These are phyloP conservation scores for Aspergillus carbonarius DNA, from an alignment of 2,329 filamentous ascomycete species.

Conservation along the genomic window DNA sequence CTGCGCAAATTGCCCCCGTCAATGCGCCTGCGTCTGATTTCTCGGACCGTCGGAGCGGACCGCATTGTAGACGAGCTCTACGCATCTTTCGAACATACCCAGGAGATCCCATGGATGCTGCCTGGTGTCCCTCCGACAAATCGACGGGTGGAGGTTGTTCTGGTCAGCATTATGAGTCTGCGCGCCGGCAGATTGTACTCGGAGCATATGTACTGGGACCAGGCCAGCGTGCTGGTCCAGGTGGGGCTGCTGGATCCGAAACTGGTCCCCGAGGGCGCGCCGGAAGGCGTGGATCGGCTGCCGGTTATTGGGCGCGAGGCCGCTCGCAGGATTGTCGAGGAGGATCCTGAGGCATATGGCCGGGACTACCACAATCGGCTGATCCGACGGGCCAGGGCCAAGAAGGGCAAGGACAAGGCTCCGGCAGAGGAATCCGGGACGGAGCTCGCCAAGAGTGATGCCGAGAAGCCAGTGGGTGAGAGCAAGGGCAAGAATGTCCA, in stretches of 20 bases:
- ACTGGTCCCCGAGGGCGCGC: constrained; percentile 49
- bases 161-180: constrained; percentile 58
- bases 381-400: constrained; percentile 27
- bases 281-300: constrained; percentile 39
- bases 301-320: constrained; percentile 43
- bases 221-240: constrained; percentile 60
- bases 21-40: constrained; percentile 55
- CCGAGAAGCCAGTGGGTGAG: constrained; percentile 13
- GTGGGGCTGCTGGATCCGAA: constrained; percentile 59
- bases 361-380: constrained; percentile 37
- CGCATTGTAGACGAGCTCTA: constrained; percentile 63
- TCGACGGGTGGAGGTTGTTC: constrained; percentile 56
- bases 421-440: constrained; percentile 24
- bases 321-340: constrained; percentile 41
- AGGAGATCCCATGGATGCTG: constrained; percentile 59
- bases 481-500: constrained; percentile 26
- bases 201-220: constrained; percentile 64
- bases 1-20: constrained; percentile 52
- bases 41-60: constrained; percentile 58
- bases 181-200: constrained; percentile 54
- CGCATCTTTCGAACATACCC: constrained; percentile 57
- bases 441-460: constrained; percentile 25
- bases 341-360: constrained; percentile 35
- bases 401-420: constrained; percentile 13
- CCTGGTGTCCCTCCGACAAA: constrained; percentile 58